Base-by-base conservation (phyloP, 345 rosid species). In the Raphanus raphanistrum region DNA sequence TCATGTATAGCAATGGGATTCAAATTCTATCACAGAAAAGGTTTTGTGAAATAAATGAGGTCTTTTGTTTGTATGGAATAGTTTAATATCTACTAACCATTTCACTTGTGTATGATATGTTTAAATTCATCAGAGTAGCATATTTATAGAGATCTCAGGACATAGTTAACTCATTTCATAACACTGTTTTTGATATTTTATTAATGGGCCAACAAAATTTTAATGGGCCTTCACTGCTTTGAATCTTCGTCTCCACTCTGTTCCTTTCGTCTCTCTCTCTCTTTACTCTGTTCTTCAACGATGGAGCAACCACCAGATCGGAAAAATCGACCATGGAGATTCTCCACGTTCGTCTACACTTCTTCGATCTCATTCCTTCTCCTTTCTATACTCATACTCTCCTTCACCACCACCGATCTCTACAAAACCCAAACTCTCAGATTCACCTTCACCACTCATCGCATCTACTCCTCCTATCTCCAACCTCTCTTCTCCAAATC, bases 311-410 rank as follows among this genome's bases (percentile, higher is more conserved):
- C 57, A 28, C 66, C 62, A 15, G 74, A 75, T 72, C 80, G 31
- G 26, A 82, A 41, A 2, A 68, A 67, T 52, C 75, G 75, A 41
- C 55, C 21, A 54, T 80, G 73, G 43, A 88, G 66, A 76, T 55
- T 79, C 59, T 85, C 79, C 28, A 29, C 79, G 36, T 69, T 86
- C 6, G n/a, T 87, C 72, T 85, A 70, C 79, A 33, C 74, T 13
- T 82, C 83, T 7, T 82, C 94, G 6, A 43, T 84, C 13, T 50
- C 83, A 25, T 33, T 86, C 76, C 82, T 91, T 62, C 8, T 87
- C 4, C 62, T 88, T 12, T 86, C 95, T 31, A 76, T 89, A 69
- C 73, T 79, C 11, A 17, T 84, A n/a, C 38, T 79, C 52, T 25
- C 77, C 68, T 82, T 85, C 71, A 76, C 80, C 17, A 73, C 61